Evolutionary conservation across 2,329 filamentous ascomycete species (phyloP), one percentile per base, ranked within the genome.

Genomic region (Alternaria alternata): DNA sequence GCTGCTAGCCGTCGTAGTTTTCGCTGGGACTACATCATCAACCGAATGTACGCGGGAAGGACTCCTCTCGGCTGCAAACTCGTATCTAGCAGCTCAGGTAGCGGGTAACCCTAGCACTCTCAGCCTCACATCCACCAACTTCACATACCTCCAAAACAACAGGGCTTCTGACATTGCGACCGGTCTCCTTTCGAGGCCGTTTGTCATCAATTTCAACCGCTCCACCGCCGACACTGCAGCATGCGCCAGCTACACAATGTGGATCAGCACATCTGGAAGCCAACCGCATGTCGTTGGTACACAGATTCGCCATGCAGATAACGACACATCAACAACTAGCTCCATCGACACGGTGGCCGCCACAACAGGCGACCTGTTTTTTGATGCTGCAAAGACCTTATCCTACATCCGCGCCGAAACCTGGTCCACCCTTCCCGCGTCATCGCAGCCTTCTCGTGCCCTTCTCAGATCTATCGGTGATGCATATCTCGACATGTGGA

Each of bases 401-500:
- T 66, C 64, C 8, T 74, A 74, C 44, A 70, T 74, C 38, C 56
- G 66, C 32, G 65, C 63, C 26, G 70, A 75, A 51, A 66, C 71
- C 54, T 75, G 72, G 73, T 61, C 51, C 3, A 53, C 57, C 1
- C 66, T 74, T 42, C 57, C 67, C 4, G 63, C 60, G 0, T 52
- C 59, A 2, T 62, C 61, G 12, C 64, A 64, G 9, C 70, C 71
- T n/a, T 68, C 64, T 14, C 62, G 73, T n/a, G 70, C 72, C 2
- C 30, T 72, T 11, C 59, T 75, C 22, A 73, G 68, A 44, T 70
- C 68, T 41, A 63, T 66, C 5, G 71, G 73, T 4, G 72, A 74
- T 46, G 72, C 59, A 2, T 75, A 75, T 48, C 57, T 75, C 5
- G 71, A 75, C 32, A 75, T 74, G 71, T 75, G 72, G 71, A 75